phyloP scores from a whole-genome alignment of 768 basidiomycete genomes.

The Boletus rubropictus region DNA sequence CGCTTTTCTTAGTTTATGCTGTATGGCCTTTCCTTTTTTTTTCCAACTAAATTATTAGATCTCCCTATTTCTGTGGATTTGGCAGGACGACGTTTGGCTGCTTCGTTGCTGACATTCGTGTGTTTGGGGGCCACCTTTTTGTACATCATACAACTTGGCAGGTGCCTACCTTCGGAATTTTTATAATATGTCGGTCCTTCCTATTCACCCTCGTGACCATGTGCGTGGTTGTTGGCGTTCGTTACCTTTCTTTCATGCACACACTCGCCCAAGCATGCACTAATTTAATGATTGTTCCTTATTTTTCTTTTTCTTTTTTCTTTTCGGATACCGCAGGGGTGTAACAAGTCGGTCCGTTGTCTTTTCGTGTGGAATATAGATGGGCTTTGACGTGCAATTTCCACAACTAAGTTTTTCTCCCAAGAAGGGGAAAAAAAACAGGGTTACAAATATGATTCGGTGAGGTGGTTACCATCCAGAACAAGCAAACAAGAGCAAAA shows the following conservation, averaged over 20 bases:
- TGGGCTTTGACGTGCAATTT: too few relatives aligned
- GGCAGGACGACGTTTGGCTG: slow-evolving; percentile 3
- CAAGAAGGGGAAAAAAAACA: neutral
- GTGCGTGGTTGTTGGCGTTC: slow-evolving; percentile 10
- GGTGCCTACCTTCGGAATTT: neutral
- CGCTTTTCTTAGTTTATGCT: neutral
- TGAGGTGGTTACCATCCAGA: too few relatives aligned
- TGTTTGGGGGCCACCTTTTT: neutral
- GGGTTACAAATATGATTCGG: too few relatives aligned
- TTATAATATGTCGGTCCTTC: neutral
- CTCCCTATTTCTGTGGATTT: slow-evolving; percentile 3
- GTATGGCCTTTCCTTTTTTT: slow-evolving; percentile 5
- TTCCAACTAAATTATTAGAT: slow-evolving; percentile 19
- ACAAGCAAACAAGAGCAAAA: too few relatives aligned
- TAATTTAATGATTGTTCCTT: neutral
- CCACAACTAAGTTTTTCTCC: neutral
- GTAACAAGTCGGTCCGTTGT: slow-evolving; percentile 1
- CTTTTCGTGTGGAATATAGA: neutral
- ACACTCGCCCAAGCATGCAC: neutral
- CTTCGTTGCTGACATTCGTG: slow-evolving; percentile 1
- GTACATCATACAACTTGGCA: neutral
- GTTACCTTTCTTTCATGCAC: neutral
- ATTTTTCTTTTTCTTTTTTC: neutral
- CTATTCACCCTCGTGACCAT: neutral
- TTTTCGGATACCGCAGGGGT: slow-evolving; percentile 18